Evolutionary conservation across 345 rosid species (phyloP).

Genomic region (Mercurialis annua): DNA sequence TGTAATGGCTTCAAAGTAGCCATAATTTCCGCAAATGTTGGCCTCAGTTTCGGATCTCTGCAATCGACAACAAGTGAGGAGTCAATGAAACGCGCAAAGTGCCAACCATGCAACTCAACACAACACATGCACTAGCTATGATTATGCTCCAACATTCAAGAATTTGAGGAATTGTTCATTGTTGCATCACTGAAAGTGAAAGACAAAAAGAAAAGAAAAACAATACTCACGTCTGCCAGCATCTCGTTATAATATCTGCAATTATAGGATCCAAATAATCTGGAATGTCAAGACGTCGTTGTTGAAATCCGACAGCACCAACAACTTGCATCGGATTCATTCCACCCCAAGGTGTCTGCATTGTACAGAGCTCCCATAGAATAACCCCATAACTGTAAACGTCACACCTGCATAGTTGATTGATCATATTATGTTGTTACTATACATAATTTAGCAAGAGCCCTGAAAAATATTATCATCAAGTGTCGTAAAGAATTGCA

Average conservation of each 20-base stretch:
- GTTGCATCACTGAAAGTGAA: neutral
- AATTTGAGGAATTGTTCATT: neutral
- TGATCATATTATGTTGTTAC: conserved; percentile 9
- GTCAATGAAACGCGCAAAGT: conserved; percentile 16
- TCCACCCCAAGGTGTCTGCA: conserved; percentile 94
- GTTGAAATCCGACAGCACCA: conserved; percentile 97
- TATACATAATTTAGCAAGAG: neutral
- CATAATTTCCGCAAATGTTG: conserved; percentile 85
- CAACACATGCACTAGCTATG: neutral
- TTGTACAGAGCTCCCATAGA: conserved; percentile 83
- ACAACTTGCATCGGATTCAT: conserved; percentile 99
- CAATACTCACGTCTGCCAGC: conserved; percentile 90
- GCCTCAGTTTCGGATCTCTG: conserved; percentile 87
- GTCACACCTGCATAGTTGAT: conserved; percentile 65
- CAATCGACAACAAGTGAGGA: conserved; percentile 5
- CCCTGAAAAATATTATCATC: neutral
- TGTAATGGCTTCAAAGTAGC: conserved; percentile 82
- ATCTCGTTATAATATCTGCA: conserved; percentile 69
- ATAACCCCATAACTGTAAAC: conserved; percentile 94
- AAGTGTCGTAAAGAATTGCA: conserved; percentile 5
- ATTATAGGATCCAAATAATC: conserved; percentile 55
- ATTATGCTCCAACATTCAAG: neutral
- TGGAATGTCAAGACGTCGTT: conserved; percentile 85
- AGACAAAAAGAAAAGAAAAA: neutral
- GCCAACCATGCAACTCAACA: conserved; percentile 3